Evolutionary conservation across 2,329 filamentous ascomycete genomes (phyloP), one percentile per base, ranked within the genome.

Genomic region (Fusarium hostae): DNA sequence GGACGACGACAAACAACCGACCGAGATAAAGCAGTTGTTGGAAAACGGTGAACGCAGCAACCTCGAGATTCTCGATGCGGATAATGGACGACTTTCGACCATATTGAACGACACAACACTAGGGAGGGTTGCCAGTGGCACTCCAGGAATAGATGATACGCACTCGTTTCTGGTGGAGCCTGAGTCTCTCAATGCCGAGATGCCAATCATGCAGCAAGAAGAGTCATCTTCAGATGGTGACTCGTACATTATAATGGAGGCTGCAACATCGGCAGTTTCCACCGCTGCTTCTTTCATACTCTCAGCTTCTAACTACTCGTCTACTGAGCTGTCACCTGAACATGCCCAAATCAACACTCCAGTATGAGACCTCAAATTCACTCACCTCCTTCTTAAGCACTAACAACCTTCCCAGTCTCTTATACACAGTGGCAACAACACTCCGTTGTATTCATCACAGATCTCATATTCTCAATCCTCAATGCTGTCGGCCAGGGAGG

Each of bases 261-360:
- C 32, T 5, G 0, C 1, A 39, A 3, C 18, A 28, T 3, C 0
- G 2, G 8, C 3, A 11, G 1, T 4, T 26, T 16, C 24, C 6
- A n/a, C 22, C 13, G 3, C 2, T 11, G 20, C 9, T 18, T 0
- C 4, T 2, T 39, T 6, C 18, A 6, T 9, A 2, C 8, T 9
- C 12, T 26, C 12, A 11, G 11, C 12, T 2, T 5, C 32, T 4
- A 1, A 9, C 13, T 16, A 26, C 2, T 20, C n/a, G 15, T 51
- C 32, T 52, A 20, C 22, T 9, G 22, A 26, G 7, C 8, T 16
- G 6, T 2, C 3, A 0, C 11, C 11, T 11, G 22, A 37, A 6
- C 5, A 16, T 5, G 9, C 9, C 6, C 18, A 39, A 9, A 6
- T 2, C 20, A n/a, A 6, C 9, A n/a, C 48, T n/a, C 22, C 18